A percentile compares a stretch with the other conserved stretches of the same genome.
Evolutionary conservation across 225 moss, liverwort and hornwort species (phyloP).

Genomic region (Ulota crispa): DNA sequence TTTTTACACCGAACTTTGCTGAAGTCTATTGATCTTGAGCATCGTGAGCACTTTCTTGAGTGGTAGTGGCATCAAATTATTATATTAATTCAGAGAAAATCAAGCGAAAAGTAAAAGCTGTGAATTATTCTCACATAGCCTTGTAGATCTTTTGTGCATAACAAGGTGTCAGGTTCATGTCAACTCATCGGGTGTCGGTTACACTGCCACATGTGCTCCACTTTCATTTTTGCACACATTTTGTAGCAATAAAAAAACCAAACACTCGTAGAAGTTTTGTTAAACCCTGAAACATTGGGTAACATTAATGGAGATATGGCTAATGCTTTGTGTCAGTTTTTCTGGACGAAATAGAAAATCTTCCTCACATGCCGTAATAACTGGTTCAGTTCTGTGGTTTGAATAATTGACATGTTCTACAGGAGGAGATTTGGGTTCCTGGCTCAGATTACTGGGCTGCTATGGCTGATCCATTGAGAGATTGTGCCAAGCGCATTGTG

Average conservation of each 20-base stretch:
- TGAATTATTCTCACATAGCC: background rate
- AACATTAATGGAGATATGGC: background rate
- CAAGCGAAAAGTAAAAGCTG: background rate
- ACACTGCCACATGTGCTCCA: too few species aligned
- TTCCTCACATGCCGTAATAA: background rate
- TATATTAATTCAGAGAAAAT: background rate
- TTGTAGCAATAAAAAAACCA: too few species aligned
- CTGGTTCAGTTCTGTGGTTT: background rate
- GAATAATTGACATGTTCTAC: slow-evolving; percentile 3
- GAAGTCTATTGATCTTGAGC: background rate
- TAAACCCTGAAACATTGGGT: too few species aligned
- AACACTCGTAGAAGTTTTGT: too few species aligned
- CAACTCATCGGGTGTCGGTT: background rate
- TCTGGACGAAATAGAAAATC: too few species aligned
- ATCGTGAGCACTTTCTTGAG: background rate
- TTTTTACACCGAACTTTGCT: background rate
- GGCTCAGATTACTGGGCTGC: slow-evolving; percentile 74
- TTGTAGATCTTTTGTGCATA: background rate
- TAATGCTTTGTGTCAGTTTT: background rate
- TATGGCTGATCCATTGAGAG: slow-evolving; percentile 82
- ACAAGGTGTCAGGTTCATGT: background rate
- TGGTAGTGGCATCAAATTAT: background rate
- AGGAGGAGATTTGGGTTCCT: slow-evolving; percentile 93
- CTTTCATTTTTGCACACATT: too few species aligned
- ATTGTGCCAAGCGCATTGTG: slow-evolving; percentile 79